These are phyloP conservation scores for Lentinula lateritia DNA, from an alignment of 768 basidiomycete genomes.

Conservation along the genomic window DNA sequence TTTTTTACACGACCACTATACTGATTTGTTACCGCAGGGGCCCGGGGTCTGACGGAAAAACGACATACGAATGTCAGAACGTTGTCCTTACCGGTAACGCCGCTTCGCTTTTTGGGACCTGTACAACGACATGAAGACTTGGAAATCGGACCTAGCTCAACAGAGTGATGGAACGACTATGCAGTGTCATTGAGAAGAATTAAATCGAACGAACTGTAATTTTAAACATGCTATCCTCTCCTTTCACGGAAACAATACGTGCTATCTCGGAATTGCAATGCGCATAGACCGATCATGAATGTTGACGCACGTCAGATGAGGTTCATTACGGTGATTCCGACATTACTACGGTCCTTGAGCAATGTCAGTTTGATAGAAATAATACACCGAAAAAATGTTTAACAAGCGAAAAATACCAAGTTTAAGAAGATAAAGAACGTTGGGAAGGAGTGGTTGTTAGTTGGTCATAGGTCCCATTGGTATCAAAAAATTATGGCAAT, in stretches of 20 bases:
- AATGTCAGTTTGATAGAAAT: background rate
- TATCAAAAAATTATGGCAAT: background rate
- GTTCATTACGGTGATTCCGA: too few relatives aligned
- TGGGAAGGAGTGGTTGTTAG: background rate
- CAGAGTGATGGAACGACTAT: too few relatives aligned
- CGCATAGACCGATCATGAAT: too few relatives aligned
- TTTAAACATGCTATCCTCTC: too few relatives aligned
- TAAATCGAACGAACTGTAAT: too few relatives aligned
- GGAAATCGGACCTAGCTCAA: background rate
- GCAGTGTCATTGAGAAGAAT: too few relatives aligned
- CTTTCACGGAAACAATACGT: too few relatives aligned
- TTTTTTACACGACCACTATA: background rate
- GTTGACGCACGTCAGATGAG: too few relatives aligned
- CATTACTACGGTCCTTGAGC: background rate
- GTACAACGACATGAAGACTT: background rate
- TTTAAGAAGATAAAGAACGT: background rate
- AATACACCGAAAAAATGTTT: background rate
- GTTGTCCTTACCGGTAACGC: slow-evolving; percentile 40
- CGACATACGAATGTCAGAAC: slow-evolving; percentile 49
- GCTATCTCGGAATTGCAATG: too few relatives aligned
- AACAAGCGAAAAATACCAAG: background rate
- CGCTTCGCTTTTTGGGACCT: slow-evolving; percentile 34
- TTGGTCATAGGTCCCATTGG: background rate
- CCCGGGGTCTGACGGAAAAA: slow-evolving; percentile 34
- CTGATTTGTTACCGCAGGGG: slow-evolving; percentile 14